A percentile compares a stretch with the other conserved stretches of the same genome.
Evolutionary conservation across 176 grass and related monocot genomes (phyloP).

Genomic region (Canna indica): DNA sequence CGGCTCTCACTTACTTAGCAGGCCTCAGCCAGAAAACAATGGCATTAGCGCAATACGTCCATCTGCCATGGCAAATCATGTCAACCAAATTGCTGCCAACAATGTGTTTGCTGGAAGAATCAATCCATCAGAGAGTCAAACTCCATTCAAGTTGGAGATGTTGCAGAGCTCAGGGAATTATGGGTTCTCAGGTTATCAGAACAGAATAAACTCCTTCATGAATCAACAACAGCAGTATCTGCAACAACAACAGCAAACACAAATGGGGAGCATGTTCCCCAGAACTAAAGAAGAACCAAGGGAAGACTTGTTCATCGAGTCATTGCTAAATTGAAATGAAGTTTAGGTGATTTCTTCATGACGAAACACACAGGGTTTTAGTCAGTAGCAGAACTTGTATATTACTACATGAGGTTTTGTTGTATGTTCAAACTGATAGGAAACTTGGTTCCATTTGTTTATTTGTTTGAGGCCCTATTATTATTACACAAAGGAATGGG

Average conservation of each 20-base stretch:
- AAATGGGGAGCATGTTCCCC: constrained; percentile 41
- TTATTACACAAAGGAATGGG: neutral
- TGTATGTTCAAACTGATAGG: neutral
- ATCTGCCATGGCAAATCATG: neutral
- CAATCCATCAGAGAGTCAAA: neutral
- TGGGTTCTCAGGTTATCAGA: neutral
- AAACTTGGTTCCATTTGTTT: constrained; percentile 13
- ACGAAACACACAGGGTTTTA: neutral
- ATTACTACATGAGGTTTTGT: constrained; percentile 2
- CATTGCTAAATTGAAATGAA: constrained; percentile 35
- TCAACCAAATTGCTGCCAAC: neutral
- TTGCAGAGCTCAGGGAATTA: neutral
- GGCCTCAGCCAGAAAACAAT: neutral
- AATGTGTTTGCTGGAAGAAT: neutral
- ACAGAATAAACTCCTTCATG: neutral
- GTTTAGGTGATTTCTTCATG: neutral
- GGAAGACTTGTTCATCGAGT: constrained; percentile 57
- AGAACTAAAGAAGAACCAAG: constrained; percentile 53
- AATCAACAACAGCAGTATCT: neutral
- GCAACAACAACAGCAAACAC: constrained; percentile 7
- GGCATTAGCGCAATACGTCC: neutral
- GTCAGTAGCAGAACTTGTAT: neutral
- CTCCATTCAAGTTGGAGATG: constrained; percentile 5
- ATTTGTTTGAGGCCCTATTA: constrained; percentile 12
- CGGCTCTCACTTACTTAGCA: neutral